Percentiles rank a stretch among this genome's conserved stretches.
These are phyloP conservation scores for Ganoderma meredithae DNA, from an alignment of 1,284 basidiomycete species.

Conservation along the genomic window DNA sequence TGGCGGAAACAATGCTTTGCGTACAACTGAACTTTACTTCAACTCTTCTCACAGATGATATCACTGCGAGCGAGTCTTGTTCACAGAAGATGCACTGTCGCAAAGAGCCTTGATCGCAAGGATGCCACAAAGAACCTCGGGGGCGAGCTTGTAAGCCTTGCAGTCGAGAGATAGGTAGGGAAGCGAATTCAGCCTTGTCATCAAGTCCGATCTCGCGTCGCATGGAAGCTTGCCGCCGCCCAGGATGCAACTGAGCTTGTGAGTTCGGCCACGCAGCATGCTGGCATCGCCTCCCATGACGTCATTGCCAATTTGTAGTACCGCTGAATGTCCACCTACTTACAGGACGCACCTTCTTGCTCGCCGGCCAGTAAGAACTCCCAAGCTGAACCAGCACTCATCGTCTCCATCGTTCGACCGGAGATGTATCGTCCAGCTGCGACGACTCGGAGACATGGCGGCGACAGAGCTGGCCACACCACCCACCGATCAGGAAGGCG, in stretches of 20 bases:
- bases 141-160: not conserved
- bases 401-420: constrained; percentile 1
- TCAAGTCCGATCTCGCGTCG: not conserved
- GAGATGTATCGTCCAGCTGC: not conserved
- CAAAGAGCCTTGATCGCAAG: not conserved
- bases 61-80: not conserved
- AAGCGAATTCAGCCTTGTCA: not conserved
- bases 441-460: not conserved
- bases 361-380: not conserved
- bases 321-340: not conserved
- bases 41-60: not conserved
- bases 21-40: not conserved
- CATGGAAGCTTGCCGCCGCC: not conserved
- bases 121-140: not conserved
- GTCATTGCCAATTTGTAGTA: constrained; percentile 8
- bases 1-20: not conserved
- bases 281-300: not conserved
- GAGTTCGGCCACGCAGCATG: not conserved
- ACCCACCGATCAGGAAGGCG: not conserved
- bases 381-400: not conserved
- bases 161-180: too few relatives aligned
- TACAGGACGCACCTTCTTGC: too few relatives aligned
- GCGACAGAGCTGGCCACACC: not conserved
- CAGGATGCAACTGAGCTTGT: not conserved
- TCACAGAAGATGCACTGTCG: not conserved